Evolutionary conservation across 495 filamentous ascomycete species (phyloP).

Genomic region (Tuber microsphaerosporum): DNA sequence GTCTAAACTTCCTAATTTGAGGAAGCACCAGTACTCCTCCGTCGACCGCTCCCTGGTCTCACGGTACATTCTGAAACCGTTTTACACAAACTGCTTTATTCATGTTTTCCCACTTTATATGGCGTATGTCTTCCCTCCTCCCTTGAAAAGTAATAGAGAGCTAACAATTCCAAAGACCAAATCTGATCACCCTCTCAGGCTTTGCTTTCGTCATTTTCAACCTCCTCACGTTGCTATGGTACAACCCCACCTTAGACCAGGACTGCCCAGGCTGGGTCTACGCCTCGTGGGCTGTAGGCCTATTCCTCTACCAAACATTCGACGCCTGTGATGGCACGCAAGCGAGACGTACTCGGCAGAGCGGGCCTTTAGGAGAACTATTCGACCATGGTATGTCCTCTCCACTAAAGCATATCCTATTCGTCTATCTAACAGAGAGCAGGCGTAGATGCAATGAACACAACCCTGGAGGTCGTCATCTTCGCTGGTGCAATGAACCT

Average conservation of each 20-base stretch:
- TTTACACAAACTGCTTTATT: constrained; percentile 92
- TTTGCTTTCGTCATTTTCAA: constrained; percentile 89
- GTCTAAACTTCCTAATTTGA: constrained; percentile 53
- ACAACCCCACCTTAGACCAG: constrained; percentile 86
- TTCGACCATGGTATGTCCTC: constrained; percentile 77
- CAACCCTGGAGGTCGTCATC: constrained; percentile 82
- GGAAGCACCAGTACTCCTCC: constrained; percentile 82
- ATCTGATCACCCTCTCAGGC: constrained; percentile 78
- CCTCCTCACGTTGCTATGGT: constrained; percentile 89
- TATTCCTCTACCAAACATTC: constrained; percentile 97
- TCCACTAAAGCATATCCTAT: constrained; percentile 8
- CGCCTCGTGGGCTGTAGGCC: constrained; percentile 74
- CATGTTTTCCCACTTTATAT: constrained; percentile 89
- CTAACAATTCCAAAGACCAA: constrained; percentile 43
- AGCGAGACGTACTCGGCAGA: constrained; percentile 85
- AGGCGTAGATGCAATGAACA: constrained; percentile 93
- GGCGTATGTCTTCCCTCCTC: constrained; percentile 56
- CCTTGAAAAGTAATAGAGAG: constrained; percentile 11
- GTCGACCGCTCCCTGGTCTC: constrained; percentile 87
- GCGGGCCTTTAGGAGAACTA: constrained; percentile 86
- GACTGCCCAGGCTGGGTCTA: constrained; percentile 97
- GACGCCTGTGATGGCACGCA: constrained; percentile 94
- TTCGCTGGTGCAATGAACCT: constrained; percentile 88
- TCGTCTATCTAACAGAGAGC: constrained; percentile 5
- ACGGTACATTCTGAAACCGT: constrained; percentile 87